Conservation (phyloP, 179 eudicot species). For the Patellifolia procumbens region DNA sequence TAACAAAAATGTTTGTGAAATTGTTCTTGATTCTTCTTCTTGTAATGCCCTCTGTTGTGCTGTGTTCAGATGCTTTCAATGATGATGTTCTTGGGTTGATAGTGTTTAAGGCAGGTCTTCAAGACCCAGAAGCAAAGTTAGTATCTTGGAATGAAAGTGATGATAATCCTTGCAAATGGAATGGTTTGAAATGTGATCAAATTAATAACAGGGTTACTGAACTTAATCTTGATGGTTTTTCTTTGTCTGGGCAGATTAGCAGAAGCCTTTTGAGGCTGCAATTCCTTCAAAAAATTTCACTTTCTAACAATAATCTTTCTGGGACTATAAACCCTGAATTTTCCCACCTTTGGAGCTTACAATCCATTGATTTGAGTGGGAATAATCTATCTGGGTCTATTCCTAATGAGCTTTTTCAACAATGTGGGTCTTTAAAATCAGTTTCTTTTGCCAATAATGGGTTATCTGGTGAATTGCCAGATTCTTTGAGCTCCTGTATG, state of each 20-base stretch:
- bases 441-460: slow-evolving; percentile 63
- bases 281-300: slow-evolving; percentile 48
- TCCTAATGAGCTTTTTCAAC: slow-evolving; percentile 64
- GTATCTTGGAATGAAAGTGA: slow-evolving; percentile 82
- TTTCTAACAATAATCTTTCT: slow-evolving; percentile 61
- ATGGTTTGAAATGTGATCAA: slow-evolving; percentile 61
- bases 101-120: slow-evolving; percentile 72
- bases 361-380: slow-evolving; percentile 55
- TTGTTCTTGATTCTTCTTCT: slow-evolving; percentile 18
- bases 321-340: slow-evolving; percentile 63
- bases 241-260: slow-evolving; percentile 70
- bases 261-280: slow-evolving; percentile 54
- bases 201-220: slow-evolving; percentile 50
- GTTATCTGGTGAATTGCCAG: slow-evolving; percentile 63
- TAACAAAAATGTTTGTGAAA: slow-evolving; percentile 33
- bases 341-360: slow-evolving; percentile 49
- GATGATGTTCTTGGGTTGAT: slow-evolving; percentile 85
- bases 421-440: slow-evolving; percentile 61
- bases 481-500: slow-evolving; percentile 58
- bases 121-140: slow-evolving; percentile 63
- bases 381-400: slow-evolving; percentile 63
- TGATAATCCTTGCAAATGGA: slow-evolving; percentile 67
- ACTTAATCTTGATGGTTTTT: slow-evolving; percentile 55
- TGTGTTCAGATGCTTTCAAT: slow-evolving; percentile 50
- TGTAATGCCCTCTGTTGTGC: slow-evolving; percentile 11